Conservation (phyloP, 2,329 filamentous ascomycete genomes). For the Diatrype stigma region DNA sequence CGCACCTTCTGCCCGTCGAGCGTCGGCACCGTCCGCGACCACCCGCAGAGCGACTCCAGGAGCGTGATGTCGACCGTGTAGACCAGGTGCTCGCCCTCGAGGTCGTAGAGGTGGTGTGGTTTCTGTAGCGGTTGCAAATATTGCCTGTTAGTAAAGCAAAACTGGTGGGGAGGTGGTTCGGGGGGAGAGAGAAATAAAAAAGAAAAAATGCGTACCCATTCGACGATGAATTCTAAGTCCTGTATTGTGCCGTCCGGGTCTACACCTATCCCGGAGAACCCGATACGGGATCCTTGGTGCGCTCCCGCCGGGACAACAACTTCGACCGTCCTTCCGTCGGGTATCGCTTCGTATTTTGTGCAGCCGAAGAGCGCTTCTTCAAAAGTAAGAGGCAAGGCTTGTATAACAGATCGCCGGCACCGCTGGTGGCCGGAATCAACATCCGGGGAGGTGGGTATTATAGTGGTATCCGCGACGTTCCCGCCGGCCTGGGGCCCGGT, state of each 20-base stretch:
- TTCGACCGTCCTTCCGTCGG: neutral
- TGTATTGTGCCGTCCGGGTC: neutral
- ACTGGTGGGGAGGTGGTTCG: too few relatives aligned
- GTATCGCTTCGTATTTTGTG: neutral
- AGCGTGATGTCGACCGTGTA: neutral
- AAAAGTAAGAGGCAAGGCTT: neutral
- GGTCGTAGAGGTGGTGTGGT: neutral
- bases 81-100: neutral
- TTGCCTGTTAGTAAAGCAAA: too few relatives aligned
- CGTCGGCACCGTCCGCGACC: neutral
- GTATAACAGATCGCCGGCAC: neutral
- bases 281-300: neutral
- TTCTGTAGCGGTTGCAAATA: neutral
- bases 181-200: too few relatives aligned
- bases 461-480: neutral
- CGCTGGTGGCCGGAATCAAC: too few relatives aligned
- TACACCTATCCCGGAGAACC: neutral
- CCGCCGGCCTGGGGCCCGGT: neutral
- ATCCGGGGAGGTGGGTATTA: too few relatives aligned
- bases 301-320: neutral
- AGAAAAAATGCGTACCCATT: conserved; percentile 1
- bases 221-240: neutral
- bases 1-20: neutral
- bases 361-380: neutral
- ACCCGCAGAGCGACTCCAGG: neutral